Evolutionary conservation across 2,329 filamentous ascomycete genomes (phyloP), one percentile per base, ranked within the genome.

Genomic region (Tympanopsis confertula): DNA sequence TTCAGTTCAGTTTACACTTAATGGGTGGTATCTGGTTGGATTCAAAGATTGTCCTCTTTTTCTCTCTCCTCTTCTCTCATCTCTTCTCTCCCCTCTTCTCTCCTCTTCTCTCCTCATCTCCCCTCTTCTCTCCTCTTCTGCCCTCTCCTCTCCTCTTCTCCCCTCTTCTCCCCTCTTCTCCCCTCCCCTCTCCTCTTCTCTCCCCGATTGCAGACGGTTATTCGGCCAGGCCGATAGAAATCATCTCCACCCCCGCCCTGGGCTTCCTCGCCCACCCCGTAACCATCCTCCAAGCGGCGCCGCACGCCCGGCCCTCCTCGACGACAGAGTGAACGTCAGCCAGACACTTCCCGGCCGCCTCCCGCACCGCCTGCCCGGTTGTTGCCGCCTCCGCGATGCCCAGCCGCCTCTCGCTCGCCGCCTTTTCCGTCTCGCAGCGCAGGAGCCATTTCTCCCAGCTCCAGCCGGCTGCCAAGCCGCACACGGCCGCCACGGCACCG

Each of bases 401-500:
- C 18, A 76, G 63, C 10, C 71, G 58, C 43, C 70, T 57, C 53
- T 86, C 79, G 19, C 84, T 82, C 52, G 86, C 66, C 4, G 68
- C 67, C 57, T 73, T 91, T 65, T 95, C 88, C 62, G 81, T 74
- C 62, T 91, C 84, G 50, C 89, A 72, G 52, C 86, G 85, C 47
- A 95, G 63, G 57, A 96, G 73, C 91, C 91, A 98, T 56, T 86
- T 83, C 70, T 98, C 91, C 89, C 88, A 98, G 55, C 80, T 79
- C 79, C 87, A 91, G 19, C 82, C 80, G 4, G 86, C 91, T 1
- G 89, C 76, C 29, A 96, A 63, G 15, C 88, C 88, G 12, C 84
- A 82, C 45, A 94, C 67, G 48, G 74, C 78, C 2, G 85, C 84
- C 13, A 80, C 74, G 52, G 78, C 74, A 36, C 78, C 74, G 0